These are phyloP conservation scores for Penicillium janthinellum DNA, from an alignment of 2,329 filamentous ascomycete genomes.

Conservation along the genomic window DNA sequence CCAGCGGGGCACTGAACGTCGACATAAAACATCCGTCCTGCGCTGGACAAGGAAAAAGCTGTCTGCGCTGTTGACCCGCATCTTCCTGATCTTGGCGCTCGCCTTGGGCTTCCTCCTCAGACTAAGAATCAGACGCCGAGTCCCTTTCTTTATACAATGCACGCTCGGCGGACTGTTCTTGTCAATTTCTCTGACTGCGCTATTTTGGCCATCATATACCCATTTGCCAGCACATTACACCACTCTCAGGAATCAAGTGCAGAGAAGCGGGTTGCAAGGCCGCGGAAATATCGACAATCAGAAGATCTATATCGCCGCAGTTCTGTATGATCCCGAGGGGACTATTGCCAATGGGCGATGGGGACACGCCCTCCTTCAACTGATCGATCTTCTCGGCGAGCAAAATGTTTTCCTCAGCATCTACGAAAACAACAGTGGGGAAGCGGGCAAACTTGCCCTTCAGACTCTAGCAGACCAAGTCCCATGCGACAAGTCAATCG, in stretches of 20 bases:
- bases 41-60: neutral
- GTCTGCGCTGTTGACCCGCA: neutral
- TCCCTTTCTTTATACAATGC: neutral
- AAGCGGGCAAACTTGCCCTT: constrained; percentile 54
- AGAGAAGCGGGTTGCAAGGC: neutral
- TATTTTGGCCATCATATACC: constrained; percentile 2
- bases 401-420: constrained; percentile 71
- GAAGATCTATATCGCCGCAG: neutral
- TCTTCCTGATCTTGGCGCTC: neutral
- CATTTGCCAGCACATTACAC: neutral
- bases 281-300: neutral
- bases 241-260: neutral
- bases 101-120: neutral
- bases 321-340: neutral
- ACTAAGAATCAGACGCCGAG: neutral
- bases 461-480: neutral
- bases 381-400: constrained; percentile 67
- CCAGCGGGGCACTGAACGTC: neutral
- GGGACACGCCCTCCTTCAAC: constrained; percentile 49
- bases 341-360: neutral
- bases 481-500: neutral
- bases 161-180: neutral
- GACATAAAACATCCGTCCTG: neutral
- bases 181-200: neutral
- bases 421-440: constrained; percentile 70